Evolutionary conservation across 768 basidiomycete genomes (phyloP).

Genomic region (Punctularia strigosozonata): DNA sequence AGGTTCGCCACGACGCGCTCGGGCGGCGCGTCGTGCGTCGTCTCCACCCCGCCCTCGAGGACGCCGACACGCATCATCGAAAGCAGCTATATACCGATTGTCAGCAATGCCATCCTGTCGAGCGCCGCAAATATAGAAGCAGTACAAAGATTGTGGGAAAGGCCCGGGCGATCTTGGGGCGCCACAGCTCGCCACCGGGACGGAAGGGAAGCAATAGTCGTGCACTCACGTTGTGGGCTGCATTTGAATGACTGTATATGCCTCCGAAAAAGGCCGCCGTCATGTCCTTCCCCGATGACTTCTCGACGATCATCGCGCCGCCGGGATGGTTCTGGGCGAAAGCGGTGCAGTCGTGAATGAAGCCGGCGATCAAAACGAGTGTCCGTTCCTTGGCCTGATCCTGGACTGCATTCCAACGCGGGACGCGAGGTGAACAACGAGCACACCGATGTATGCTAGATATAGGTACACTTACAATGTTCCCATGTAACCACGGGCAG

Average conservation of each 20-base stretch:
- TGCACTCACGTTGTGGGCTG: slow-evolving; percentile 76
- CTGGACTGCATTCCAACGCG: slow-evolving; percentile 33
- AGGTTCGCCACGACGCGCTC: too few species aligned
- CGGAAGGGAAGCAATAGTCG: too few species aligned
- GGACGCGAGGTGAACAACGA: slow-evolving; percentile 1
- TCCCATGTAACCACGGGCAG: slow-evolving; percentile 79
- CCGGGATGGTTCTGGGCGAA: slow-evolving; percentile 78
- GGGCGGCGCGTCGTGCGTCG: too few species aligned
- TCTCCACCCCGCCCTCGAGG: too few species aligned
- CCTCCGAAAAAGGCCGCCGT: slow-evolving; percentile 83
- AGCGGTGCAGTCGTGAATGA: slow-evolving; percentile 72
- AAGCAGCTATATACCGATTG: too few species aligned
- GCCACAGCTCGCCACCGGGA: too few species aligned
- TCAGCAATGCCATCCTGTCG: too few species aligned
- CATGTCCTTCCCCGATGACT: slow-evolving; percentile 67
- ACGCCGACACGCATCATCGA: too few species aligned
- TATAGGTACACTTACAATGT: slow-evolving; percentile 38
- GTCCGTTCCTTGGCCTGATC: slow-evolving; percentile 52
- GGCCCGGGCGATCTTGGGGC: too few species aligned
- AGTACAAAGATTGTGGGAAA: too few species aligned
- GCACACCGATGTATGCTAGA: slow-evolving; percentile 1
- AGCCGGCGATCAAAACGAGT: slow-evolving; percentile 70
- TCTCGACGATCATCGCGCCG: slow-evolving; percentile 45
- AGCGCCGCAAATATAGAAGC: too few species aligned
- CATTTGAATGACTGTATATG: slow-evolving; percentile 71